Percentiles rank a stretch among this genome's conserved stretches.
Conservation (phyloP, 345 rosid species). For the Sapria himalayana region DNA sequence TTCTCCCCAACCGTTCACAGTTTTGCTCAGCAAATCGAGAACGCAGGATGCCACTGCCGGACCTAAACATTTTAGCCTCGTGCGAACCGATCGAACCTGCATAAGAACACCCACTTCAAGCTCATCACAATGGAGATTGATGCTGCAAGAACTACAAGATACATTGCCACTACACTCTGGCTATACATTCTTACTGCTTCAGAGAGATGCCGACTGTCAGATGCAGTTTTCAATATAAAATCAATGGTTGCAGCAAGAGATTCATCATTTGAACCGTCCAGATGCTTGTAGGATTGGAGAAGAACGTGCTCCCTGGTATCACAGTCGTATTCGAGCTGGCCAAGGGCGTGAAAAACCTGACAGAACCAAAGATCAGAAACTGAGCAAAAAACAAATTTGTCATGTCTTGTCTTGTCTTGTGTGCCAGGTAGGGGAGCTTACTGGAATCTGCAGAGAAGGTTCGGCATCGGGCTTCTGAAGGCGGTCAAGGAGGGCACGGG, state of each 20-base stretch:
- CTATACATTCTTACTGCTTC: constrained; percentile 74
- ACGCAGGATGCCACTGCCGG: constrained; percentile 60
- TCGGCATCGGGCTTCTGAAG: constrained; percentile 80
- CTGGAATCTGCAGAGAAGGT: constrained; percentile 58
- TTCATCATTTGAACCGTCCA: constrained; percentile 55
- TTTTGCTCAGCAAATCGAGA: constrained; percentile 66
- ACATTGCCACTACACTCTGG: no score
- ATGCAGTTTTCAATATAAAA: constrained; percentile 76
- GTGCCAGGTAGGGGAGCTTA: constrained; percentile 23
- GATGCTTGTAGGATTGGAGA: constrained; percentile 48
- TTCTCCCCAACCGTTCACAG: constrained; percentile 78
- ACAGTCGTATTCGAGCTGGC: constrained; percentile 71
- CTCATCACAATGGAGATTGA: no score
- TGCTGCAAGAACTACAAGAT: no score
- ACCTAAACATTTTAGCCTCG: constrained; percentile 62
- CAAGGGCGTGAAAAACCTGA: constrained; percentile 75
- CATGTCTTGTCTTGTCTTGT: not conserved
- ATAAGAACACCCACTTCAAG: no score
- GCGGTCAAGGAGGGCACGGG: constrained; percentile 68
- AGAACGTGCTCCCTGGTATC: constrained; percentile 73
- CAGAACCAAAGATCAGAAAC: constrained; percentile 8
- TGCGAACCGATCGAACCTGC: constrained; percentile 73
- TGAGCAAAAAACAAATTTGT: not conserved
- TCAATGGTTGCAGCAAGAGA: constrained; percentile 60
- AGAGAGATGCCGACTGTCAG: constrained; percentile 72